Evolutionary conservation across 495 filamentous ascomycete species (phyloP).

Genomic region (Amorphotheca resinae): DNA sequence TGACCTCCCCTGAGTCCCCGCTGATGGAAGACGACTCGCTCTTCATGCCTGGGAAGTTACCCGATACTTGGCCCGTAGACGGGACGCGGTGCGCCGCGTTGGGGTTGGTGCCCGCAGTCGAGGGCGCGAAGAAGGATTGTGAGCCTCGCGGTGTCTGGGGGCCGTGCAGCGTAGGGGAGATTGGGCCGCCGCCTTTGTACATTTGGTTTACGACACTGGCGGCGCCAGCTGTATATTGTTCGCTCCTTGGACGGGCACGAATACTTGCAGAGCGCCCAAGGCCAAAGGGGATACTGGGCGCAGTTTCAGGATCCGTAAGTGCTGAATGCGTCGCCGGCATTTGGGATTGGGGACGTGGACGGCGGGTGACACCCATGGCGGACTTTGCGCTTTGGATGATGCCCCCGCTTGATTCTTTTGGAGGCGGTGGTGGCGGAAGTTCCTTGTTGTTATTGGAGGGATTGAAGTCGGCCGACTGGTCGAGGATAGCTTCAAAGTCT

Average conservation of each 20-base stretch:
- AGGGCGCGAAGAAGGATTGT: constrained; percentile 36
- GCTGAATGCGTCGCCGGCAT: constrained; percentile 25
- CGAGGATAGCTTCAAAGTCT: constrained; percentile 84
- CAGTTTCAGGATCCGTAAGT: constrained; percentile 60
- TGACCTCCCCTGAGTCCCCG: constrained; percentile 45
- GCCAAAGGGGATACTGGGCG: constrained; percentile 60
- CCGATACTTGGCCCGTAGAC: constrained; percentile 29
- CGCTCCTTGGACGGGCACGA: constrained; percentile 53
- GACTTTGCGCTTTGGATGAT: constrained; percentile 75
- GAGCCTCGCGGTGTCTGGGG: constrained; percentile 30
- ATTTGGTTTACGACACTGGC: constrained; percentile 72
- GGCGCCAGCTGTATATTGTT: constrained; percentile 49
- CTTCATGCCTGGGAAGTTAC: constrained; percentile 42
- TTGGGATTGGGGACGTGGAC: constrained; percentile 42
- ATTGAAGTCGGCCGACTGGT: constrained; percentile 53
- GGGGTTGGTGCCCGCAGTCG: constrained; percentile 19
- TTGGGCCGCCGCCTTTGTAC: constrained; percentile 52
- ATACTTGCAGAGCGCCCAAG: constrained; percentile 53
- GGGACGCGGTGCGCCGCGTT: constrained; percentile 17
- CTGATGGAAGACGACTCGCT: constrained; percentile 51
- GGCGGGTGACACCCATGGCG: constrained; percentile 28
- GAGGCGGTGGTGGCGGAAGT: constrained; percentile 69
- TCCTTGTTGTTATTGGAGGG: constrained; percentile 52
- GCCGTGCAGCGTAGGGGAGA: constrained; percentile 41
- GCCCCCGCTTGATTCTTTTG: constrained; percentile 34